Base-by-base conservation (phyloP, 495 filamentous ascomycete genomes). In the Aspergillus wentii region DNA sequence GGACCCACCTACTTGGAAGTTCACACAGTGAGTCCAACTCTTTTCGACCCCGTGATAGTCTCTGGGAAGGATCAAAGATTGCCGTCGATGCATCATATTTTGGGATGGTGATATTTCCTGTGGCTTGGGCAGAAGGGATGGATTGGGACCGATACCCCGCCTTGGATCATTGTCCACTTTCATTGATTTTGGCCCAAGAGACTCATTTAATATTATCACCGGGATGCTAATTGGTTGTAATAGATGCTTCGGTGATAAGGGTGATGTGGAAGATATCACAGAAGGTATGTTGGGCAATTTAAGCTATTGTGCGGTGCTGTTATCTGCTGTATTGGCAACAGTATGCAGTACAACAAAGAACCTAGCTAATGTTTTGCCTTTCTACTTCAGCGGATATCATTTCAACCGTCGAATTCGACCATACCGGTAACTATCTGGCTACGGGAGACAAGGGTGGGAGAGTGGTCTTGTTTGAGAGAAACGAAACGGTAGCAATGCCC, bases 171-270 rank as follows among this genome's bases (percentile, higher is more conserved):
- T n/a, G n/a, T n/a, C n/a, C n/a, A n/a, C n/a, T n/a, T n/a, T n/a
- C n/a, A n/a, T n/a, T n/a, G n/a, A n/a, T n/a, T n/a, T n/a, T n/a
- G n/a, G n/a, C n/a, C n/a, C n/a, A n/a, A n/a, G n/a, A n/a, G n/a
- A n/a, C n/a, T n/a, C n/a, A n/a, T n/a, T n/a, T n/a, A n/a, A n/a
- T n/a, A n/a, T 13, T 29, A 4, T 5, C 3, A 4, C 26, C 4
- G 26, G 26, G 22, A 38, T 44, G 20, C 44, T 49, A 22, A 48
- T 41, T 13, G 26, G 1, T 25, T 26, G n/a, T 20, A 30, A 10
- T 51, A 97, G 91, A 72, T 98, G 92, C 74, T 98, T 98, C 66
- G 92, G 92, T 61, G 92, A 98, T 72, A 98, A 98, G 72, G 92
- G 92, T 43, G 92, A 98, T 69, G 94, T 97, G 48, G 92, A 98